phyloP scores from a whole-genome alignment of 2,329 filamentous ascomycete species.

The Ophiostoma pallidulum region DNA sequence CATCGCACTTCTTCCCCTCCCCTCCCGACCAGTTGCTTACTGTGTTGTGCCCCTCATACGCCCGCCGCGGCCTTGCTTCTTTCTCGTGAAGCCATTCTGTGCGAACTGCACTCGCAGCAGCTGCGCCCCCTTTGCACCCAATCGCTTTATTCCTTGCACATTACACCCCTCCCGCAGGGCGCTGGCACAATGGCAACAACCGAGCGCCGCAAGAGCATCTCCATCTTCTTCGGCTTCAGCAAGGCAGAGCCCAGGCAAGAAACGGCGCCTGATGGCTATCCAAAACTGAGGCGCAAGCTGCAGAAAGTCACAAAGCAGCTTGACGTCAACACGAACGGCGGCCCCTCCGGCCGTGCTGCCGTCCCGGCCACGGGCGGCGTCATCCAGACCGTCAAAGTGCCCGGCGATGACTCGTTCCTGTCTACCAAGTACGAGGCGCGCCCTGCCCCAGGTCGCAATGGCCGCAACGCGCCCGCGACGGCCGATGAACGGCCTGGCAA shows the following conservation, averaged over 20 bases:
- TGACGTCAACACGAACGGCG: not conserved
- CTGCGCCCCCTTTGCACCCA: no score
- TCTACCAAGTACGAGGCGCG: slow-evolving; percentile 11
- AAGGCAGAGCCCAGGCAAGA: slow-evolving; percentile 14
- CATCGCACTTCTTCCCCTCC: not conserved
- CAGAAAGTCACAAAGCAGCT: slow-evolving; percentile 23
- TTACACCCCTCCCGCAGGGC: not conserved
- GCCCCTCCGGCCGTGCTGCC: not conserved
- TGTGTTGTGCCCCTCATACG: no score
- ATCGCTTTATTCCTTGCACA: not conserved
- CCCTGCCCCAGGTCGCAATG: slow-evolving; percentile 7
- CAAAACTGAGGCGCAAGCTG: slow-evolving; percentile 25
- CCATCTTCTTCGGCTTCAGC: slow-evolving; percentile 13
- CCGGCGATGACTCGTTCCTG: slow-evolving; percentile 10
- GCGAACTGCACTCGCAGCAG: no score
- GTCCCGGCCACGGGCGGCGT: slow-evolving; percentile 3
- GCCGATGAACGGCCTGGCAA: slow-evolving; percentile 12
- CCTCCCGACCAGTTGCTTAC: no score
- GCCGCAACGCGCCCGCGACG: not conserved
- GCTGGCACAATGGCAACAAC: slow-evolving; percentile 12
- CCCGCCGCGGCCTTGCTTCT: no score
- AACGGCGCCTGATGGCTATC: not conserved
- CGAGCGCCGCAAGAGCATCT: slow-evolving; percentile 16
- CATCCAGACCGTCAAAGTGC: slow-evolving; percentile 9
- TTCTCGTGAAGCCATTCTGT: no score